Evolutionary conservation across 768 basidiomycete species (phyloP), one percentile per base, ranked within the genome.

Genomic region (Suillus tomentosus): DNA sequence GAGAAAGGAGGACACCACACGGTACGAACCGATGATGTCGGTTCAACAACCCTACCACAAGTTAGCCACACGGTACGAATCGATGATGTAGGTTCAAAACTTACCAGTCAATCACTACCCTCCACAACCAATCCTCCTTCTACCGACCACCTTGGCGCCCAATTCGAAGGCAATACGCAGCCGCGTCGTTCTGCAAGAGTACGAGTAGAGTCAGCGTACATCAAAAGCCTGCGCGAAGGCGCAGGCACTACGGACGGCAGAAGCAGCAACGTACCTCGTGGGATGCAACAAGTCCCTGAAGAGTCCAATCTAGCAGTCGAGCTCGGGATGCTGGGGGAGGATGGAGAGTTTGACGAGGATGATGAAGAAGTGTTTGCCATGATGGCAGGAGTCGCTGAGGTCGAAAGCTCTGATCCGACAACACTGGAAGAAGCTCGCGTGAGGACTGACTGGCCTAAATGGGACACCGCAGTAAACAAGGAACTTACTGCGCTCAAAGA

Each of bases 371-470:
- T 60, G 2, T 66, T 47, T 5, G 61, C 31, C 0, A 62, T 65
- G 59, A 2, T 56, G 6, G 37, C 56, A 3, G 54, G 42, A 7
- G 36, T 22, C n/a, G n/a, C n/a, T n/a, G n/a, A n/a, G n/a, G n/a
- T n/a, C n/a, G 66, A 64, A 1, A 48, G 43, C 39, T 24, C 2
- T 24, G 66, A 67, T 11, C 70, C 70, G n/a, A 58, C 54, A 1
- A 66, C 51, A 8, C 61, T 70, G 6, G 45, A 63, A 50, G 55
- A 77, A 68, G 65, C 73, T 62, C 55, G 69, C 65, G 11, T 65
- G 51, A 60, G 65, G 19, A 58, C 73, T 40, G 70, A 75, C 51
- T 64, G 68, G 67, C 48, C 64, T 4, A 61, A 65, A 6, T 72
- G 71, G 73, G 62, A 73, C 24, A 55, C 34, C 1, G 70, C 70